A percentile compares a stretch with the other conserved stretches of the same genome.
Evolutionary conservation across 192 early-diverging fungal genomes (phyloP).

Genomic region (Coemansia sp.): DNA sequence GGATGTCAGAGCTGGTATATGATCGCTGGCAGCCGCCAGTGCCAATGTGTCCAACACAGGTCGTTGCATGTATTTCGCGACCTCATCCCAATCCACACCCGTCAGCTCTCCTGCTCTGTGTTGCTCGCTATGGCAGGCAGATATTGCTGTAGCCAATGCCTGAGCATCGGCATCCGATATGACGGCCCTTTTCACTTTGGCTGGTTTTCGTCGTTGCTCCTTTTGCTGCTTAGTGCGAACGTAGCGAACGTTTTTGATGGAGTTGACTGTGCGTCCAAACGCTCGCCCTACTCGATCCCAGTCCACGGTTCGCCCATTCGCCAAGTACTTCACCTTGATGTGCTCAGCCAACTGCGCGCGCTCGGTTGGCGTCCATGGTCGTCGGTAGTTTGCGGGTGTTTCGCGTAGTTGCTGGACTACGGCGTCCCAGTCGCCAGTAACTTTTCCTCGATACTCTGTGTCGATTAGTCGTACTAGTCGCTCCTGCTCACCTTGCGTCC

Average conservation of each 20-base stretch:
- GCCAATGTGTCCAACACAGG: background rate
- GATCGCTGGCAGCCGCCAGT: background rate
- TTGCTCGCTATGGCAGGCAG: background rate
- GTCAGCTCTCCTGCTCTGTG: background rate
- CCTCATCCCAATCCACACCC: background rate
- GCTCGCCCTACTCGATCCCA: conserved; percentile 3
- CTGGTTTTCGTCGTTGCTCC: background rate
- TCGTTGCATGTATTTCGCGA: background rate
- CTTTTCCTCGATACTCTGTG: conserved; percentile 2
- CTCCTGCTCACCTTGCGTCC: conserved; percentile 4
- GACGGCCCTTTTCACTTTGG: background rate
- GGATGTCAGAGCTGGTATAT: background rate
- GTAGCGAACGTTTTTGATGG: background rate
- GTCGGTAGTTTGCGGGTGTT: conserved; percentile 4
- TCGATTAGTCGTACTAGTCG: conserved; percentile 6
- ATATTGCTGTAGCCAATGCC: background rate
- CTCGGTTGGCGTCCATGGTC: background rate
- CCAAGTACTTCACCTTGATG: background rate
- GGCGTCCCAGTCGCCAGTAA: conserved; percentile 11
- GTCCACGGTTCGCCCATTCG: background rate
- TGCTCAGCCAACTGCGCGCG: background rate
- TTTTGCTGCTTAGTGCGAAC: conserved; percentile 1
- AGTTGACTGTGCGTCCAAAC: conserved; percentile 3
- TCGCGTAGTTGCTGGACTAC: conserved; percentile 6
- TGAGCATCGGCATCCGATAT: background rate